phyloP scores from a whole-genome alignment of 345 rosid genomes.

The Carallia pectinifolia region DNA sequence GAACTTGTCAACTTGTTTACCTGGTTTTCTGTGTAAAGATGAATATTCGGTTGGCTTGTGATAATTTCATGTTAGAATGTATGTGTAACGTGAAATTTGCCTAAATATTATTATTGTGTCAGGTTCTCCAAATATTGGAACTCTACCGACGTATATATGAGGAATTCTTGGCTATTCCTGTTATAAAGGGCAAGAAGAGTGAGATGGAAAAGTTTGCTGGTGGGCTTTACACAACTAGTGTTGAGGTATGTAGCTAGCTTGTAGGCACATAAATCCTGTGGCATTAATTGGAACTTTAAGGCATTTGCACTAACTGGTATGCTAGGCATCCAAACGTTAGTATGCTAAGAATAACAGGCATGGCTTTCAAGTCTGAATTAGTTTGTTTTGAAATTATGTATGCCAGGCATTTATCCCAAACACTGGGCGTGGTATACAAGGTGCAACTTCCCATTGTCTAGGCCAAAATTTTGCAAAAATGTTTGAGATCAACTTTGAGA shows the following conservation, averaged over 20 bases:
- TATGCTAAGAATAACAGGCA: no score
- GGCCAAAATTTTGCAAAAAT: conserved; percentile 97
- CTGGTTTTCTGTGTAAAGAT: no score
- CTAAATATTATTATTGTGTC: conserved; percentile 4
- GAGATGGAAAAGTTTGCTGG: conserved; percentile 98
- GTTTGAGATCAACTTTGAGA: conserved; percentile 88
- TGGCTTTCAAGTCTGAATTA: conserved; percentile 1
- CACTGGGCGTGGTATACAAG: conserved; percentile 97
- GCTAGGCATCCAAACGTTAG: no score
- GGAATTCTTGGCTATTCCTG: conserved; percentile 88
- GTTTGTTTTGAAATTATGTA: conserved; percentile 2
- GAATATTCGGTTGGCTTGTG: not conserved
- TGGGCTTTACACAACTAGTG: conserved; percentile 92
- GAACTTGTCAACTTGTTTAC: not conserved
- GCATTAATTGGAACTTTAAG: not conserved
- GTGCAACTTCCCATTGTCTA: conserved; percentile 94
- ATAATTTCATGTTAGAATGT: not conserved
- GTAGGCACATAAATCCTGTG: not conserved
- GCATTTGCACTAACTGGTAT: conserved; percentile 2
- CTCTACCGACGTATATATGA: conserved; percentile 84
- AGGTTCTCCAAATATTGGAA: conserved; percentile 82
- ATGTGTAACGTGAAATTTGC: not conserved
- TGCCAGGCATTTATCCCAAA: conserved; percentile 90
- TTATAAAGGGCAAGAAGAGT: conserved; percentile 92
- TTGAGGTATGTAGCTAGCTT: conserved; percentile 53